A percentile compares a stretch with the other conserved stretches of the same genome.
These are phyloP conservation scores for Colletotrichum endophyticum DNA, from an alignment of 2,329 filamentous ascomycete species.

Conservation along the genomic window DNA sequence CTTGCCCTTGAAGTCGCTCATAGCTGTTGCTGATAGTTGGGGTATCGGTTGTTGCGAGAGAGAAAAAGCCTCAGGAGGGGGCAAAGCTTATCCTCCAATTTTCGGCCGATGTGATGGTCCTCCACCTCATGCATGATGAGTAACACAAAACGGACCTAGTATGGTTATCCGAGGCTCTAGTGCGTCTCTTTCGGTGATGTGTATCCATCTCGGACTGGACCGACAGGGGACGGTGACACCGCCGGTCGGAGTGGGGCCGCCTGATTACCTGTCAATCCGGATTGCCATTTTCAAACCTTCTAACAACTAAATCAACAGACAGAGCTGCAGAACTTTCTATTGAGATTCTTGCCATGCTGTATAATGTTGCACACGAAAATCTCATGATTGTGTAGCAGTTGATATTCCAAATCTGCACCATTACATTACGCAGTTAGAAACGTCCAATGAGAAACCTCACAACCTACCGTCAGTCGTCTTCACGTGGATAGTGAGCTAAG, in stretches of 20 bases:
- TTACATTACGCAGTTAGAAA: too few species aligned
- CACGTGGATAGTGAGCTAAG: too few species aligned
- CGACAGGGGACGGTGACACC: not conserved
- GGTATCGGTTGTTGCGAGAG: not conserved
- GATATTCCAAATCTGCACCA: too few species aligned
- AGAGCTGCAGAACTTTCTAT: too few species aligned
- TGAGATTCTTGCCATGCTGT: too few species aligned
- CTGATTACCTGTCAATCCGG: too few species aligned
- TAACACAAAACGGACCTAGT: not conserved
- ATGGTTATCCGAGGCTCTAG: not conserved
- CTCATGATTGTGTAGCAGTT: too few species aligned
- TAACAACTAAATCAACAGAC: too few species aligned
- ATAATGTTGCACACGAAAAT: too few species aligned
- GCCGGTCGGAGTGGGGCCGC: not conserved
- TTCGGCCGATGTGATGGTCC: not conserved
- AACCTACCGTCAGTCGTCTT: too few species aligned
- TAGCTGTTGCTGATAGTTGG: not conserved
- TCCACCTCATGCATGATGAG: not conserved
- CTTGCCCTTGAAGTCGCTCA: constrained; percentile 33
- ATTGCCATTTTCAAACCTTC: too few species aligned
- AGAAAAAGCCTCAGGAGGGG: not conserved
- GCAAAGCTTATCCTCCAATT: not conserved
- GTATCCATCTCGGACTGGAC: not conserved
- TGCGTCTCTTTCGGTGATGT: not conserved
- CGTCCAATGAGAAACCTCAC: too few species aligned